Percentiles rank a stretch among this genome's conserved stretches.
phyloP scores from a whole-genome alignment of 345 rosid genomes.

The Noccaea caerulescens region DNA sequence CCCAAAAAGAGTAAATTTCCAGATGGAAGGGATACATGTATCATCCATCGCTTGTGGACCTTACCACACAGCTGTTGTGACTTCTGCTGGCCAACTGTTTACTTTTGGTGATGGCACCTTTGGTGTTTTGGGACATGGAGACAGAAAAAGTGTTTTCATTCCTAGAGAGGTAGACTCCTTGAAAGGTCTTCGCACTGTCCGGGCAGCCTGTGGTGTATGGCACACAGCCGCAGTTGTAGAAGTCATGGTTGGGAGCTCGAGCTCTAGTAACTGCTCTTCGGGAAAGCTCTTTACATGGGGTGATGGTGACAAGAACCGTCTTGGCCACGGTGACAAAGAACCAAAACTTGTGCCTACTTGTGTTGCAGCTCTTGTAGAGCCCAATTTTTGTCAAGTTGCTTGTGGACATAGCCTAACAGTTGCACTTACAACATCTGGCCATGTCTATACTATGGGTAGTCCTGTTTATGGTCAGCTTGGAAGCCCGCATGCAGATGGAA shows the following conservation, averaged over 20 bases:
- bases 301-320: conserved; percentile 96
- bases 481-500: conserved; percentile 89
- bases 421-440: conserved; percentile 87
- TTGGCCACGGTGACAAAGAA: conserved; percentile 98
- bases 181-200: conserved; percentile 61
- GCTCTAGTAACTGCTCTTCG: conserved; percentile 91
- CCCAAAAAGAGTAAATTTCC: conserved; percentile 61
- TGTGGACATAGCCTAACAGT: conserved; percentile 96
- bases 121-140: conserved; percentile 83
- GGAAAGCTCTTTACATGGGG: conserved; percentile 99
- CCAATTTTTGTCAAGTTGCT: conserved; percentile 92
- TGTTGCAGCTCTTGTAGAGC: conserved; percentile 97
- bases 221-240: conserved; percentile 96
- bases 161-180: conserved; percentile 77
- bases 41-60: conserved; percentile 77
- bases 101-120: conserved; percentile 89
- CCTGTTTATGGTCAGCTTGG: conserved; percentile 97
- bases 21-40: conserved; percentile 64
- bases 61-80: conserved; percentile 73
- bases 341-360: conserved; percentile 91
- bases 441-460: conserved; percentile 95
- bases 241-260: conserved; percentile 95
- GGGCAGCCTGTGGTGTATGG: conserved; percentile 79
- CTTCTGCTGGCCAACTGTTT: conserved; percentile 70
- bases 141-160: conserved; percentile 50